A percentile compares a stretch with the other conserved stretches of the same genome.
Evolutionary conservation across 768 basidiomycete genomes (phyloP).

Genomic region (Strobilomyces echinocephalus): DNA sequence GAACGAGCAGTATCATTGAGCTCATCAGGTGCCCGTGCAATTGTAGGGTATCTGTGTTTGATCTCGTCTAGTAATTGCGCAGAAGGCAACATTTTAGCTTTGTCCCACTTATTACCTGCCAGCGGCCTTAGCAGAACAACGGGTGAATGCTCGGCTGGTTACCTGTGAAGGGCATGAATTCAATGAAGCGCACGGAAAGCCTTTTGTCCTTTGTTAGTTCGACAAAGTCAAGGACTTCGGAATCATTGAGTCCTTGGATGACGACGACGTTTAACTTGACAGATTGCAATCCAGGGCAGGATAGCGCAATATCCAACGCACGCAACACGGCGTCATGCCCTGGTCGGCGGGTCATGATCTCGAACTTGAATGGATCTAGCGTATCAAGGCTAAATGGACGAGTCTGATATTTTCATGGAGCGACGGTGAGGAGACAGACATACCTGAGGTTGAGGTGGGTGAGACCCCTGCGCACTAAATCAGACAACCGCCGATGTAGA

Average conservation of each 20-base stretch:
- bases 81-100: slow-evolving; percentile 77
- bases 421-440: slow-evolving; percentile 1
- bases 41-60: slow-evolving; percentile 40
- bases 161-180: slow-evolving; percentile 95
- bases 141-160: slow-evolving; percentile 9
- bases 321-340: slow-evolving; percentile 75
- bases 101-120: slow-evolving; percentile 78
- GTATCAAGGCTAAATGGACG: slow-evolving; percentile 65
- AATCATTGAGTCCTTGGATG: slow-evolving; percentile 74
- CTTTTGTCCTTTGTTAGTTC: slow-evolving; percentile 61
- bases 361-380: slow-evolving; percentile 80
- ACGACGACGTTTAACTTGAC: slow-evolving; percentile 86
- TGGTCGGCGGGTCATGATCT: slow-evolving; percentile 75
- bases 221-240: slow-evolving; percentile 76
- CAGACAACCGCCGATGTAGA: slow-evolving; percentile 66
- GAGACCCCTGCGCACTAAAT: slow-evolving; percentile 64
- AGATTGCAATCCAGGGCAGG: slow-evolving; percentile 43
- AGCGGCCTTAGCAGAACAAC: slow-evolving; percentile 2
- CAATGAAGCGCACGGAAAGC: slow-evolving; percentile 80
- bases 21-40: slow-evolving; percentile 60
- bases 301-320: slow-evolving; percentile 59
- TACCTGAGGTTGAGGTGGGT: slow-evolving; percentile 72
- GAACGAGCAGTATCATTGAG: slow-evolving; percentile 78
- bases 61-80: slow-evolving; percentile 55
- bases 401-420: slow-evolving; percentile 2